Base-by-base conservation (phyloP, 169 alveolate species). In the Cryptosporidium sp. region DNA sequence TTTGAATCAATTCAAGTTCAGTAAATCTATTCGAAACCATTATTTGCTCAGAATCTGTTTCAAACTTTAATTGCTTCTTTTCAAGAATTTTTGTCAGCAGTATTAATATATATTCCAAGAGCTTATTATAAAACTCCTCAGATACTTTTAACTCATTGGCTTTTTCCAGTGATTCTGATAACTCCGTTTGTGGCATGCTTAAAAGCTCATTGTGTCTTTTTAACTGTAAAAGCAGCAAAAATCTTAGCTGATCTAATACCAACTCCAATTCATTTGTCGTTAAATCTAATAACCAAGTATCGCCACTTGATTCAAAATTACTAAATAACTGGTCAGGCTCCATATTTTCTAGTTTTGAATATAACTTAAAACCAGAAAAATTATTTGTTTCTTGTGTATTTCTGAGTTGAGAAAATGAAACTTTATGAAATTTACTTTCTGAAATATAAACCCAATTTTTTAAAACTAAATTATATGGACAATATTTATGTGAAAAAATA, bases 1-100 rank as follows among this genome's bases (percentile, higher is more conserved):
- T 65, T 31, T 14, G 71, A 65, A 21, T 4, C 33, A 31, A 33
- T n/a, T 65, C 71, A 65, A 65, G 9, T 35, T 65, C 33, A 65
- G 16, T 37, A 33, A 21, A 33, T 7, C 31, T 31, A 2, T 65
- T 35, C 31, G 71, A 31, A 14, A 14, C 71, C 5, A 9, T 3
- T 35, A 65, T 33, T 7, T n/a, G 23, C 1, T 8, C 7, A 33
- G 4, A 33, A 33, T 14, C 1, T n/a, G 3, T 8, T 12, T 65
- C 71, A 65, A 65, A 65, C 10, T 65, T 65, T 0, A 8, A 2
- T 1, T 0, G 26, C 31, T 31, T 65, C 9, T n/a, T 65, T 29
- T 65, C 52, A 65, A 65, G 0, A 26, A 65, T n/a, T n/a, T 14
- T 7, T 35, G 14, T 37, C 1, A 65, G 14, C 0, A 33, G 52